Base-by-base conservation (phyloP, 2,329 filamentous ascomycete genomes). In the Rutstroemia sp. region DNA sequence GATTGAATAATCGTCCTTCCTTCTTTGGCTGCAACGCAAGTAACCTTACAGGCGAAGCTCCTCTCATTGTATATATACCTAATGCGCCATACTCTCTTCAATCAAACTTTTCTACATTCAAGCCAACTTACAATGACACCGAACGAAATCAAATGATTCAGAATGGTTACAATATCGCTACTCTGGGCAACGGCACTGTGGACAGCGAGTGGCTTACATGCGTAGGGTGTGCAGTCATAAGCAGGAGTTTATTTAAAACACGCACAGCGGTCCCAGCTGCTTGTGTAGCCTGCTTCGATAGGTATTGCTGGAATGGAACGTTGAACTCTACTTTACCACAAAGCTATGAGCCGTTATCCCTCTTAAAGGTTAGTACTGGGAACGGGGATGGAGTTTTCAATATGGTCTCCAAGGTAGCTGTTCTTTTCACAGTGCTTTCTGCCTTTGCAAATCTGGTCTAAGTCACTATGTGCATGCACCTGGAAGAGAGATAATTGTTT, bases 251-350 rank as follows among this genome's bases (percentile, higher is more conserved):
- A 62, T 77, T 83, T 59, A 80, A 90, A 50, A 92, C 88, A 0
- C 76, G 78, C 21, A 86, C 86, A 0, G 61, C 74, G 0, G 78
- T 92, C 1, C 92, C 92, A 0, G 76, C 79, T 0, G 82, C 81
- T 9, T 99, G 94, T 74, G 76, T 73, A 47, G 67, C 78, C 52
- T 99, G 94, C 74, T 96, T 96, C 71, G 63, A 75, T 16, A 72
- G 76, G 19, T 96, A 96, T 75, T 99, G 94, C 79, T 99, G 94
- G 92, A 82, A 96, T 70, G 94, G 94, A 42, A 62, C 61, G 4
- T 18, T 62, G 3, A 59, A 67, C 46, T 58, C 57, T 4, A 62
- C 49, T 2, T 50, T 45, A 2, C 66, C 63, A 2, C 45, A 14
- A 6, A 21, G 9, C 9, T 69, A 65, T 46, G 42, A 52, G 6